These are phyloP conservation scores for Hippophae tibetana DNA, from an alignment of 306 rosid species.

Conservation along the genomic window DNA sequence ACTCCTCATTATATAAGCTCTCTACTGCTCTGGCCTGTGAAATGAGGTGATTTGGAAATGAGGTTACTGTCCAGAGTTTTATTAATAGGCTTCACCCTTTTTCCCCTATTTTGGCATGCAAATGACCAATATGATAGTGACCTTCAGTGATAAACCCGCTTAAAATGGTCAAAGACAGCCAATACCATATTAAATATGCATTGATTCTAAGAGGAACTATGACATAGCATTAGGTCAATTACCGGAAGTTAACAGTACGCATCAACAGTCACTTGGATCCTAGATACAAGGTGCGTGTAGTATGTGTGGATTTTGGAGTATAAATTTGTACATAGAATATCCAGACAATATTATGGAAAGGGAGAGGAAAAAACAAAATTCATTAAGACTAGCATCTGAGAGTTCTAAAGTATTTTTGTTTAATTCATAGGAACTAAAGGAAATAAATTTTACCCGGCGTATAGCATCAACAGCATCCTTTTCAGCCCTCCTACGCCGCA, in stretches of 20 bases:
- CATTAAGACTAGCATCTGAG: neutral
- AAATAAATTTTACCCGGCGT: conserved; percentile 40
- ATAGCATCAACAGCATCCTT: conserved; percentile 53
- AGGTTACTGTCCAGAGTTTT: neutral
- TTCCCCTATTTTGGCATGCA: no score
- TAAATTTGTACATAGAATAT: no score
- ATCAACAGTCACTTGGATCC: neutral
- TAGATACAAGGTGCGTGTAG: neutral
- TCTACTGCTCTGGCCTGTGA: conserved; percentile 48
- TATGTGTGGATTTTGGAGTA: neutral
- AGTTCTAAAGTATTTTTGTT: neutral
- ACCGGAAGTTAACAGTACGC: no score
- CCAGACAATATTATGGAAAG: no score
- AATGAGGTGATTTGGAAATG: conserved; percentile 4
- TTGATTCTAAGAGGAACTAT: no score
- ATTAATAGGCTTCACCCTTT: no score
- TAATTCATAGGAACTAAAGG: conserved; percentile 1
- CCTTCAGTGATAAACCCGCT: no score
- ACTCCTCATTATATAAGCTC: conserved; percentile 37
- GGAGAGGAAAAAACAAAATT: no score
- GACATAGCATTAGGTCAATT: no score
- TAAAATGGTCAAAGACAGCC: no score
- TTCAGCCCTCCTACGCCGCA: conserved; percentile 62
- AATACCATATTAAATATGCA: no score
- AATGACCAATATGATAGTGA: no score